Base-by-base conservation (phyloP, 2,329 filamentous ascomycete genomes). In the Neopestalotiopsis rosae region DNA sequence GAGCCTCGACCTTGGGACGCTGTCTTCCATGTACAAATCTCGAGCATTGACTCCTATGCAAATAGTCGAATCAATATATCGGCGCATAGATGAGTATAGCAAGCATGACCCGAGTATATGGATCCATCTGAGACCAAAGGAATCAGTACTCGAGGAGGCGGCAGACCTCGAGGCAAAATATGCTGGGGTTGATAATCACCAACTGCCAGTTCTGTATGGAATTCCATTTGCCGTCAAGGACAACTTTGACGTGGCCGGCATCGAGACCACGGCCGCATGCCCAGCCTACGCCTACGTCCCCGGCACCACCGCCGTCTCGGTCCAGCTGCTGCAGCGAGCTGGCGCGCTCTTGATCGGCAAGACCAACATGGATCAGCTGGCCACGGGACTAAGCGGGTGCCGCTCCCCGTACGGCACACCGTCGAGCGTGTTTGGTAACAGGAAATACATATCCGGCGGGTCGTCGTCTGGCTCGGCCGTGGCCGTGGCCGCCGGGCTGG, bases 281-380 rank as follows among this genome's bases (percentile, higher is more conserved):
- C 82, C 84, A 38, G 76, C 78, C n/a, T 84, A 86, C 45, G 77
- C 84, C 2, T 86, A 86, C 72, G 79, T 80, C 1, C 82, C 88
- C 0, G 77, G 79, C n/a, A 74, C 78, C 7, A 85, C 81, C 17
- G 83, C 86, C 1, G 79, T 80, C 4, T 83, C 85, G 1, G 83
- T 87, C 28, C 78, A 84, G 30, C 81, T 80, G 58, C 74, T 88
- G 4, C 78, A 88, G 3, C 78, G 81, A 5, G 83, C 85, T 14
- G 88, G 88, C 6, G 88, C 83, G 0, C 74, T 90, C 3, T 85
- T 87, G 68, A 80, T 90, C 58, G 88, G 88, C 38, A 90, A 90
- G 74, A 82, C 82, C 13, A 87, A 87, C 72, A 82, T 91, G 67
- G 89, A 91, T 74, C 88, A 91, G 75, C 81, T 91, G 4, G 89